Evolutionary conservation across 495 filamentous ascomycete genomes (phyloP).

Genomic region (Penicillium mononematosum): DNA sequence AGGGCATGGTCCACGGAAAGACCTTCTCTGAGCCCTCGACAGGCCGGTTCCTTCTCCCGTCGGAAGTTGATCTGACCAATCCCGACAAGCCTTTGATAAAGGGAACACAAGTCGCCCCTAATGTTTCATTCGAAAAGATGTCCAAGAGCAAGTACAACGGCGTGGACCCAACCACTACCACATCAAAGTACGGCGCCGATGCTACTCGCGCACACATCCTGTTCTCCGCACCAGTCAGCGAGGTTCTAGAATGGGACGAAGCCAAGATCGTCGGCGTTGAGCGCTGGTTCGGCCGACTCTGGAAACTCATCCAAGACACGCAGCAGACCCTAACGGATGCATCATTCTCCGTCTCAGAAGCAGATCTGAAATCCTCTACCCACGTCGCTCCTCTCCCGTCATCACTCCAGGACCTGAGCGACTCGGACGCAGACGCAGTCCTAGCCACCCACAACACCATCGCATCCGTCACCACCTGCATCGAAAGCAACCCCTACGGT

Average conservation of each 20-base stretch:
- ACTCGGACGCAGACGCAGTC: constrained; percentile 58
- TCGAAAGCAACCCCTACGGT: constrained; percentile 62
- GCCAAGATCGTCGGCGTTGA: constrained; percentile 76
- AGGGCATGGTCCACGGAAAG: constrained; percentile 91
- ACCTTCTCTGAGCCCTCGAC: constrained; percentile 74
- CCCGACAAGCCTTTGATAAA: constrained; percentile 57
- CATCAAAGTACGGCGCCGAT: constrained; percentile 74
- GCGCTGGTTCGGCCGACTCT: constrained; percentile 70
- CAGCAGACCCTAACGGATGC: constrained; percentile 27
- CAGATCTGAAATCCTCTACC: constrained; percentile 18
- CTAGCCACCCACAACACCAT: constrained; percentile 66
- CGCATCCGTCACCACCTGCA: constrained; percentile 62
- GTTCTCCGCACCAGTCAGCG: constrained; percentile 79
- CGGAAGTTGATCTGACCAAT: constrained; percentile 66
- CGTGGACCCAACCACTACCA: constrained; percentile 74
- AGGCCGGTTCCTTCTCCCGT: constrained; percentile 73
- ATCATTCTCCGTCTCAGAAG: constrained; percentile 21
- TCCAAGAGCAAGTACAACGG: constrained; percentile 95
- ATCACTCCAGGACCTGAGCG: constrained; percentile 35
- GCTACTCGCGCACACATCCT: constrained; percentile 82
- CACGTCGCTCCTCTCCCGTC: constrained; percentile 29
- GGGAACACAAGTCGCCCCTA: constrained; percentile 55
- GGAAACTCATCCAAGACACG: constrained; percentile 52
- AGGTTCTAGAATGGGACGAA: constrained; percentile 86
- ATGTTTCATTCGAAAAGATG: constrained; percentile 82